Evolutionary conservation across 495 filamentous ascomycete genomes (phyloP).

Genomic region (Parathielavia appendiculata): DNA sequence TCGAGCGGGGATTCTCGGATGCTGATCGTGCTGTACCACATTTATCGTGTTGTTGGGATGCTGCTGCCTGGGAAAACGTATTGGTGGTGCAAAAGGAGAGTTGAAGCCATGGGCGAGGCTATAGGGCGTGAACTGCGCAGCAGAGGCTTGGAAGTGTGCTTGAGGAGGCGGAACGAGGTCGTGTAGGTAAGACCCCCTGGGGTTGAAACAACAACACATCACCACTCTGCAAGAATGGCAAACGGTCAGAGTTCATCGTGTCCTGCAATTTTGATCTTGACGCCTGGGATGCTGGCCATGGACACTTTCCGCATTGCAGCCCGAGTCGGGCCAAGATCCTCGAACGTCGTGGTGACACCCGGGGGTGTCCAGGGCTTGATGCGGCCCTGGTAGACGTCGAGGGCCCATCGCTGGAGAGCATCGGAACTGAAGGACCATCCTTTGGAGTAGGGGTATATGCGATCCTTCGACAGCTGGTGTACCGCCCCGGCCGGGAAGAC

Average conservation of each 20-base stretch:
- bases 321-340: conserved; percentile 16
- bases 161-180: conserved; percentile 5
- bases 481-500: no score
- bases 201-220: background rate
- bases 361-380: no score
- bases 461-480: no score
- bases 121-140: conserved; percentile 19
- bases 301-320: conserved; percentile 26
- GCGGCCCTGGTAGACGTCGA: no score
- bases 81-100: conserved; percentile 26
- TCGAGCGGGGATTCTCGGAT: conserved; percentile 24
- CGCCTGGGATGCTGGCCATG: conserved; percentile 26
- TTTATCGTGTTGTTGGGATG: conserved; percentile 21
- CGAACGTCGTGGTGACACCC: no score
- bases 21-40: conserved; percentile 26
- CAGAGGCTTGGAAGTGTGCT: conserved; percentile 20
- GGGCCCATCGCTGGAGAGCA: no score
- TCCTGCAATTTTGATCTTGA: conserved; percentile 29
- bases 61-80: conserved; percentile 17
- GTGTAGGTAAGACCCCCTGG: background rate
- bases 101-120: conserved; percentile 15
- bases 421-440: no score
- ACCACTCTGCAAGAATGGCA: background rate
- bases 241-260: conserved; percentile 28
- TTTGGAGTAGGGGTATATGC: no score